Base-by-base conservation (phyloP, 208 protist species). In the Trypanosoma boissoni region DNA sequence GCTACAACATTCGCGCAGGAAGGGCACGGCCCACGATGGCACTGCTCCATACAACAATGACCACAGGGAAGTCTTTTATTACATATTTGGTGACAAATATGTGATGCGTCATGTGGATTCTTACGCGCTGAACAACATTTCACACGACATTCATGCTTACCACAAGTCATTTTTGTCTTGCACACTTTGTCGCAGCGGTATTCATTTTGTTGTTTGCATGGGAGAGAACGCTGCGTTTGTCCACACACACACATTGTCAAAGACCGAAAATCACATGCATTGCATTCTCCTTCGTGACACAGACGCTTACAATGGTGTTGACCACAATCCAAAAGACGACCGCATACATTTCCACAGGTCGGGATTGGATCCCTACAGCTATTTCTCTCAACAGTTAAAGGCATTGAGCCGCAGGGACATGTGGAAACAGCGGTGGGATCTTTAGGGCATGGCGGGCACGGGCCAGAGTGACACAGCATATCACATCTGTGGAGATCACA, bases 321-420 rank as follows among this genome's bases (percentile, higher is more conserved):
- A 1, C 82, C 77, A 55, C 86, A 90, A 20, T 68, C 55, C n/a
- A 93, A 72, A 14, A 61, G 24, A 66, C 78, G 80, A 42, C 69
- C 58, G 64, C 86, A 93, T 16, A 84, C 44, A 16, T 56, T 50
- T 10, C 68, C 71, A 49, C 86, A 93, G 0, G 65, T 71, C 6
- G 83, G 82, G 56, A 93, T 76, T 3, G 78, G 80, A 45, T 93
- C 86, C 18, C 45, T 62, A 51, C 86, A 93, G 0, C 59, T 70
- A 10, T 20, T 42, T 36, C 54, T 31, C 12, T 21, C 7, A 21
- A 28, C 37, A 6, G 39, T 58, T 9, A 90, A 61, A 34, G 67
- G 53, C 14, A 58, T 52, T 20, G 55, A 26, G 1, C 83, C 83
- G 32, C 86, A 93, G 2, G 83, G 78, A 56, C 86, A 93, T 9